phyloP scores from a whole-genome alignment of 1,139 yeast species.

The Lodderomyces oxycetoniae region DNA sequence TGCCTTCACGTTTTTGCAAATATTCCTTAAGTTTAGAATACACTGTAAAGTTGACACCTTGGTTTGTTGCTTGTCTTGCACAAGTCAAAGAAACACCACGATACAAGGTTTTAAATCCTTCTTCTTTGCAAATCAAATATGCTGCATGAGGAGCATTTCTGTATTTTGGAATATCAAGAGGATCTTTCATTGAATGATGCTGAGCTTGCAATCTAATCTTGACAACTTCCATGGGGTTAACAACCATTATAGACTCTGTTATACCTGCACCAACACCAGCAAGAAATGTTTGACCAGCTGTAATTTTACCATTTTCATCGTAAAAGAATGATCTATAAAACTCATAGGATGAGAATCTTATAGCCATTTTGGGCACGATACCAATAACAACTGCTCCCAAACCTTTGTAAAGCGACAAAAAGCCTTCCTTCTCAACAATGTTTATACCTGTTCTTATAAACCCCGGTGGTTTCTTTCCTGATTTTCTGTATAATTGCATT shows the following conservation, averaged over 20 bases:
- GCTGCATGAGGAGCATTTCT: conserved; percentile 92
- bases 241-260: conserved; percentile 92
- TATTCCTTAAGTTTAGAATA: conserved; percentile 78
- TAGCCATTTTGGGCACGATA: conserved; percentile 97
- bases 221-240: conserved; percentile 96
- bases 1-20: conserved; percentile 62
- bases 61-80: conserved; percentile 97
- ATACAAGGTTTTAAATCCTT: conserved; percentile 84
- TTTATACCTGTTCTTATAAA: conserved; percentile 75
- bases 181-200: conserved; percentile 83
- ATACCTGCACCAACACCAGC: conserved; percentile 98
- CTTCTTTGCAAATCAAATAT: conserved; percentile 79
- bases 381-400: conserved; percentile 97
- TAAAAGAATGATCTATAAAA: conserved; percentile 70
- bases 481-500: conserved; percentile 79
- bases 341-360: conserved; percentile 91
- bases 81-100: conserved; percentile 95
- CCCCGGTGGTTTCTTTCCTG: conserved; percentile 72
- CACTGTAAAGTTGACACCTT: conserved; percentile 96
- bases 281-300: conserved; percentile 70
- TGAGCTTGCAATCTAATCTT: conserved; percentile 96
- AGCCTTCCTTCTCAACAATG: conserved; percentile 76
- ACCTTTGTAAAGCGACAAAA: conserved; percentile 88
- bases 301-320: conserved; percentile 61
- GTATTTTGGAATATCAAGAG: conserved; percentile 76